Base-by-base conservation (phyloP, 352 stramenopile genomes). In the Phytophthora constricta region DNA sequence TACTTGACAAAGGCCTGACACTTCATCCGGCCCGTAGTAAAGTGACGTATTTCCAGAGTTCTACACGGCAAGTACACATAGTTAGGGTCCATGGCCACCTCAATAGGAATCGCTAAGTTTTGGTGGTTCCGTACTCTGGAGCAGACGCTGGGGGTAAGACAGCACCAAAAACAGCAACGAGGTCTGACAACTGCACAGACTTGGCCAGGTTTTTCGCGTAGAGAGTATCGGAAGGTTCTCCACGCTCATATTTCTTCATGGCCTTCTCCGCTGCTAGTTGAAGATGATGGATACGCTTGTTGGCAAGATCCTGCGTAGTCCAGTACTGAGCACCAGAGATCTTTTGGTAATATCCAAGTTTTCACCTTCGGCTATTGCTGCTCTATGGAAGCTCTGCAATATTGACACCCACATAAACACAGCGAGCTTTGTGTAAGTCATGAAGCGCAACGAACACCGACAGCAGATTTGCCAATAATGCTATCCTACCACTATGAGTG, bases 161-260 rank as follows among this genome's bases (percentile, higher is more conserved):
- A 22, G 72, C 70, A 28, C 77, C 68, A 66, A 92, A 91, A 31
- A 92, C 60, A 41, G 68, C 53, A n/a, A 52, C 49, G 17, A 92
- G 62, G 26, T 91, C 82, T 26, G 45, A 49, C 23, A 80, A 51
- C 16, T 79, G 39, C 17, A 94, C 72, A 10, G 68, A 68, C 42
- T 80, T 86, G 10, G 86, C 72, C 20, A 96, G 71, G 63, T 96
- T 96, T 68, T 95, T 96, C 39, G 95, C 74, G 62, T 95, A 96
- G 1, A 96, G 69, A 20, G 84, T 84, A 11, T 58, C 46, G 1
- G 82, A 90, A 16, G 77, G 68, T 5, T 84, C 70, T 5, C 85
- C 85, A 5, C 69, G 72, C 22, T 77, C 45, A 48, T 96, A 96
- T 8, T 83, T 91, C 33, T 78, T 82, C 83, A 94, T 92, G 2